Conservation (phyloP, 2,329 filamentous ascomycete genomes). For the Clarireedia monteithiana region DNA sequence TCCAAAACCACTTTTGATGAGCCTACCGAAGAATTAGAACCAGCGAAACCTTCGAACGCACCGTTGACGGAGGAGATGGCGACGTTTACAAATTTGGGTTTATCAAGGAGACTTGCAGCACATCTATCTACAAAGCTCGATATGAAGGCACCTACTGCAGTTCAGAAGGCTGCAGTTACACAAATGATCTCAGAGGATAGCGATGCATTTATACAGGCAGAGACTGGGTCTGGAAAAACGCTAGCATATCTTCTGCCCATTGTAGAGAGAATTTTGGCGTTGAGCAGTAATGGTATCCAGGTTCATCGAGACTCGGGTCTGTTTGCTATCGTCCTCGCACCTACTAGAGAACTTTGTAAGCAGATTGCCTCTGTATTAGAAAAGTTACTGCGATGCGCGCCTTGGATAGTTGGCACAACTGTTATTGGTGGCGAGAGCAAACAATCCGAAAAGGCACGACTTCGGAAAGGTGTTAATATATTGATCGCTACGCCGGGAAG, state of each 20-base stretch:
- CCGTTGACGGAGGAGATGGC: constrained; percentile 76
- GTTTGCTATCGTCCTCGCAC: constrained; percentile 89
- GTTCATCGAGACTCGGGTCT: constrained; percentile 81
- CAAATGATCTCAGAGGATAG: constrained; percentile 72
- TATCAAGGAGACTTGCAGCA: constrained; percentile 71
- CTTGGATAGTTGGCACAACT: constrained; percentile 89
- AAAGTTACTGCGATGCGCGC: constrained; percentile 75
- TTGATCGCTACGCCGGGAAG: constrained; percentile 90
- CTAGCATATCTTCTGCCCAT: constrained; percentile 92
- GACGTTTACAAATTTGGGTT: constrained; percentile 77
- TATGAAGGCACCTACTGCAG: constrained; percentile 85
- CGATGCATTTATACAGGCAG: constrained; percentile 92
- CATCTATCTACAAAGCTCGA: constrained; percentile 81
- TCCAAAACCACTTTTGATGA: constrained; percentile 54
- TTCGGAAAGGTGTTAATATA: constrained; percentile 93
- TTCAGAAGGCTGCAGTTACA: constrained; percentile 83
- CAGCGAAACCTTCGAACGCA: constrained; percentile 77
- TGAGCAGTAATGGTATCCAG: constrained; percentile 50
- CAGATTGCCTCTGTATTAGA: constrained; percentile 87
- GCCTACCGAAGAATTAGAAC: constrained; percentile 40
- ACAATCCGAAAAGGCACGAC: constrained; percentile 80
- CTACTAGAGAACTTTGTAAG: constrained; percentile 88
- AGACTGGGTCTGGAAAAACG: constrained; percentile 97
- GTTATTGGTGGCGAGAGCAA: constrained; percentile 65
- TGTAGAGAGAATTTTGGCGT: constrained; percentile 75